Base-by-base conservation (phyloP, 768 basidiomycete species). In the Dictyophora rubrovolvata region DNA sequence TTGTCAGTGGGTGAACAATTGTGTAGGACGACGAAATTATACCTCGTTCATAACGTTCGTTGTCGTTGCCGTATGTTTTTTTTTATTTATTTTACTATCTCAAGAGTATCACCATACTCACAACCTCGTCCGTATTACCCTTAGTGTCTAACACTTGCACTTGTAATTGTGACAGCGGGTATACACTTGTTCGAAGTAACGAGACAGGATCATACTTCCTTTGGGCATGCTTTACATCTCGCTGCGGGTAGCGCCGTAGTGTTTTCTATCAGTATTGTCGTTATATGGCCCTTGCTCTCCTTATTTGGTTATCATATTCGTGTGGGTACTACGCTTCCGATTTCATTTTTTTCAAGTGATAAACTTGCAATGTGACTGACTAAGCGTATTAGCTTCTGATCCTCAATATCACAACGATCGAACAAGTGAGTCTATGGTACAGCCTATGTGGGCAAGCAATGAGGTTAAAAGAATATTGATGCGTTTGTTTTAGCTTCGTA, bases 21-120 rank as follows among this genome's bases (percentile, higher is more conserved):
- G 96, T 69, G 80, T 99, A 46, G 96, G 96, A 7, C 82, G 91
- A 46, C 85, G 93, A 49, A 98, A 97, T 69, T 98, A 99, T 69
- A 87, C 91, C 17, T 79, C 85, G n/a, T 99, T 99, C 73, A 85
- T 95, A 62, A 83, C 81, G 0, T 83, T 94, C 63, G 76, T 99
- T n/a, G 69, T 85, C 46, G 81, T 83, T 36, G 80, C 84, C 11
- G 88, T 92, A 68, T 68, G 89, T 80, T 46, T 49, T 11, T 22
- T 47, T 37, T 22, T 37, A 34, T 46, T 22, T 36, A 37, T 47
- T 53, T 34, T 22, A 21, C 18, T 22, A 21, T 51, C 48, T 22
- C n/a, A n/a, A n/a, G n/a, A n/a, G n/a, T n/a, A n/a, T n/a, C 49
- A 22, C 22, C 48, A 28, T 58, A 51, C 66, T 62, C 60, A 59